phyloP scores from a whole-genome alignment of 805 yeast species.

The Kazachstania bromeliacearum region DNA sequence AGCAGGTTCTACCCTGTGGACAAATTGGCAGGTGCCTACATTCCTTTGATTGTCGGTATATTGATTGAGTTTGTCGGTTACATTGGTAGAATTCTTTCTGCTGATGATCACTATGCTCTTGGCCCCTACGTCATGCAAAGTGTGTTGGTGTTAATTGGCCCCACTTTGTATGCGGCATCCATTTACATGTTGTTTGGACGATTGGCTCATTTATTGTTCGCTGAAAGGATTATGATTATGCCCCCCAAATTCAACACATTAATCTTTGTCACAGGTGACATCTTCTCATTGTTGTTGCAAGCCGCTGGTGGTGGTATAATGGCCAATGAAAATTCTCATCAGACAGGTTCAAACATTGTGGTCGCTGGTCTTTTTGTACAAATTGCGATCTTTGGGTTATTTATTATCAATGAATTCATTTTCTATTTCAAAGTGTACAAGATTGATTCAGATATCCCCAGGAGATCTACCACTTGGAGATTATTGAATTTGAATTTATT shows the following conservation, averaged over 20 bases:
- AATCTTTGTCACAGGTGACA: constrained; percentile 28
- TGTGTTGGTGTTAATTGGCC: constrained; percentile 24
- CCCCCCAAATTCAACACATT: constrained; percentile 20
- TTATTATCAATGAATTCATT: constrained; percentile 14
- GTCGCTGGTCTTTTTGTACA: constrained; percentile 29
- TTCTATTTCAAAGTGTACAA: constrained; percentile 9
- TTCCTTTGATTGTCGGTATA: constrained; percentile 24
- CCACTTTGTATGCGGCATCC: constrained; percentile 27
- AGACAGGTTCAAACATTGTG: constrained; percentile 18
- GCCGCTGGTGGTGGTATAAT: constrained; percentile 29
- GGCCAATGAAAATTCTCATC: constrained; percentile 4
- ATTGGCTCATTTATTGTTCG: constrained; percentile 14
- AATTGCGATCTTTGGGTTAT: constrained; percentile 24
- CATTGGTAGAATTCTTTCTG: constrained; percentile 16
- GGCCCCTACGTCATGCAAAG: constrained; percentile 22
- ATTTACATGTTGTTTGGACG: constrained; percentile 29
- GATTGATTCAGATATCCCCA: constrained; percentile 2
- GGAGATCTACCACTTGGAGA: constrained; percentile 9
- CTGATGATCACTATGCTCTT: constrained; percentile 5
- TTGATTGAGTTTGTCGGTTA: constrained; percentile 23
- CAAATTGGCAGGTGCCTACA: constrained; percentile 7
- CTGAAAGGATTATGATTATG: constrained; percentile 14
- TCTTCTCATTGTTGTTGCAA: constrained; percentile 25
- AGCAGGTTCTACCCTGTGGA: not conserved
- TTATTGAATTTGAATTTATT: constrained; percentile 10